Base-by-base conservation (phyloP, 2,329 filamentous ascomycete genomes). In the Colletotrichum higginsianum region DNA sequence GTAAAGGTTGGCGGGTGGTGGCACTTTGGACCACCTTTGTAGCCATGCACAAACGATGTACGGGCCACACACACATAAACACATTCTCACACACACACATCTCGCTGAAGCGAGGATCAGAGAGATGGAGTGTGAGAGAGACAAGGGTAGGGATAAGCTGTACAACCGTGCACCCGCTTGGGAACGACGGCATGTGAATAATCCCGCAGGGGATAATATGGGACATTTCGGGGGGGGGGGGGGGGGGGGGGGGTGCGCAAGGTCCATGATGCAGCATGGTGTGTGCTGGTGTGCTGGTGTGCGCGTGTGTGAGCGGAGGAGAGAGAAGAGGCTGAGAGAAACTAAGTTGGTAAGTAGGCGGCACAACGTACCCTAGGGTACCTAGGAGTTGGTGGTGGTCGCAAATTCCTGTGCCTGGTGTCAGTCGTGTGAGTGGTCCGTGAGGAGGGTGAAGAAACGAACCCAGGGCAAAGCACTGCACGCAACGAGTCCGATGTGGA, bases 121-220 rank as follows among this genome's bases (percentile, higher is more conserved):
- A 58, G 58, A 40, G 50, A 23, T 35, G 16, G 50, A 38, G 35
- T 11, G 35, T 38, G 30, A 58, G 52, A 56, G 61, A 26, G 52
- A 61, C 56, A 38, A 62, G 57, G 60, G 52, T 58, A 66, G 55
- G 53, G 53, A 72, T 70, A 67, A 72, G 64, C 65, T 65, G 57
- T 74, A 61, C 56, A 73, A 66, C 70, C 72, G 72, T 73, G 70
- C 72, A 72, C 66, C 55, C 38, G 62, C 57, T 53, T 70, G 47
- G 66, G 46, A 67, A 35, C 35, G 49, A 66, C 66, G 65, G 72
- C 62, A 70, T 52, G 66, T 68, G 70, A 73, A 73, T 60, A 70
- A 69, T 73, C 65, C 70, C 70, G 72, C 72, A 74, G 62, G 53
- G 35, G 57, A 38, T 9, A 4, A 8, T 57, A 66, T 66, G 44